These are phyloP conservation scores for Elsinoe batatas DNA, from an alignment of 2,329 filamentous ascomycete genomes.

Conservation along the genomic window DNA sequence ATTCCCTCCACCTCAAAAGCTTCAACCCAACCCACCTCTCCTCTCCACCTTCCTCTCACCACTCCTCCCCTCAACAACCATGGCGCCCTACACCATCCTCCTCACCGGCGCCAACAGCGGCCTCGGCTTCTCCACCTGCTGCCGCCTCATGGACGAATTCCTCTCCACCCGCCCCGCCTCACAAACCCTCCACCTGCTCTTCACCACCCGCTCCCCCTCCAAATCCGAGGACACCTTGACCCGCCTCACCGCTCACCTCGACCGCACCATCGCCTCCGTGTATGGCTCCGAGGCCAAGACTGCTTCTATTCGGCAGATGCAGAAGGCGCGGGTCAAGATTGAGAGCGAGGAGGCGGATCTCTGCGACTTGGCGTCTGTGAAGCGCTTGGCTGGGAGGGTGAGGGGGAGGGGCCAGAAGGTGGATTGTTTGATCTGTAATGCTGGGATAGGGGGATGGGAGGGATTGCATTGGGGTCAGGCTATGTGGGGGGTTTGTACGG, in stretches of 20 bases:
- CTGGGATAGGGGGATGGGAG: constrained; percentile 77
- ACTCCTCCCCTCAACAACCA: background rate
- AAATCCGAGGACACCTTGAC: constrained; percentile 67
- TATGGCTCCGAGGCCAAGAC: constrained; percentile 25
- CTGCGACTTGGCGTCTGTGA: constrained; percentile 45
- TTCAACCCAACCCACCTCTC: background rate
- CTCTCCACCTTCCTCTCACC: background rate
- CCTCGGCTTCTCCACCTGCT: constrained; percentile 73
- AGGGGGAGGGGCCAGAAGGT: constrained; percentile 55
- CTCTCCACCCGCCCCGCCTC: constrained; percentile 55
- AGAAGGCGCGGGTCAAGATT: constrained; percentile 39
- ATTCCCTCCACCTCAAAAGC: background rate
- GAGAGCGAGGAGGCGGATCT: constrained; percentile 50
- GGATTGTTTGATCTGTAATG: constrained; percentile 74
- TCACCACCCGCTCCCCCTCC: constrained; percentile 65
- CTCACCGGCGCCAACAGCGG: constrained; percentile 87
- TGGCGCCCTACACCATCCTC: constrained; percentile 44
- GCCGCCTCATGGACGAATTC: constrained; percentile 84
- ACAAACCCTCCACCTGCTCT: constrained; percentile 66
- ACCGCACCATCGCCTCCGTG: constrained; percentile 32
- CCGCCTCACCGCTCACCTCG: constrained; percentile 54
- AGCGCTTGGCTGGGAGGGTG: constrained; percentile 43
- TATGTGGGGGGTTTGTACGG: constrained; percentile 47
- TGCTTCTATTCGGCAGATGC: constrained; percentile 31
- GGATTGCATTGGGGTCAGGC: constrained; percentile 62